phyloP scores from a whole-genome alignment of 148 eudicot species.

The Camellia sinensis region DNA sequence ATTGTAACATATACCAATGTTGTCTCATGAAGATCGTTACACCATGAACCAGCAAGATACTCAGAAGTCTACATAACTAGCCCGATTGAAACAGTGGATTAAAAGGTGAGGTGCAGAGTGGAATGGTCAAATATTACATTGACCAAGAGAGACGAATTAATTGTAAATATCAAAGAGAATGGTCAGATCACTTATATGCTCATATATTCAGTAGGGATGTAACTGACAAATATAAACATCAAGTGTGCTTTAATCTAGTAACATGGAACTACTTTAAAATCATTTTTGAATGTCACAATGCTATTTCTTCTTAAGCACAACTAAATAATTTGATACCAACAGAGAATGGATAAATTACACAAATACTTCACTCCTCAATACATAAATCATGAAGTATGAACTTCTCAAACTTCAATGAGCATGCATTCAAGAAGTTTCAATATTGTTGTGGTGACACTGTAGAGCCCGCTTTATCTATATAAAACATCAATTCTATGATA shows the following conservation, averaged over 20 bases:
- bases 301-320: neutral
- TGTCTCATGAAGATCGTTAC: neutral
- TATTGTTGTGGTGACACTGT: neutral
- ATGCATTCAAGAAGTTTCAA: neutral
- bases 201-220: slow-evolving; percentile 10
- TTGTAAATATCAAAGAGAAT: neutral
- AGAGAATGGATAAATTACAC: neutral
- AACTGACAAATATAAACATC: neutral
- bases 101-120: neutral
- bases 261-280: too few species aligned
- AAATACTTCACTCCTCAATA: neutral
- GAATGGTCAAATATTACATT: neutral
- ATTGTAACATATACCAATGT: neutral
- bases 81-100: neutral
- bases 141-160: neutral
- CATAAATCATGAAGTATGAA: neutral
- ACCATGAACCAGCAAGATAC: neutral
- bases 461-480: neutral
- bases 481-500: slow-evolving; percentile 4
- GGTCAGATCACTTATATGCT: slow-evolving; percentile 3
- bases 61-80: neutral
- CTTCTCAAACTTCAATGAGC: neutral
- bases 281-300: neutral
- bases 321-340: too few species aligned
- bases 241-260: neutral